These are phyloP conservation scores for Cucumis sativus DNA, from an alignment of 306 rosid genomes.

Conservation along the genomic window Cucumber_9930_V3 NC_026655.2:8689501-8690000, in stretches of 20 bases:
- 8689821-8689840: not conserved
- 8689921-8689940: not conserved
- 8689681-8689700: not conserved
- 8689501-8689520: not conserved
- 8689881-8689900: not conserved
- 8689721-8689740: not conserved
- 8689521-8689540: not conserved
- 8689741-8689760: not conserved
- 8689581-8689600: slow-evolving; percentile 2
- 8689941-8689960: not conserved
- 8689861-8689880: not conserved
- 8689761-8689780: not conserved
- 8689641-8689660: not conserved
- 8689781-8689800: not conserved
- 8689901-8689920: not conserved
- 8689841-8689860: not conserved
- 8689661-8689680: not conserved
- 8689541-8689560: slow-evolving; percentile 9
- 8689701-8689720: not conserved
- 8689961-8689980: not conserved
- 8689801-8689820: not conserved
- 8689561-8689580: not conserved
- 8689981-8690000: not conserved
- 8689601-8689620: not conserved
- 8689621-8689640: not conserved